A percentile compares a stretch with the other conserved stretches of the same genome.
phyloP scores from a whole-genome alignment of 2,329 filamentous ascomycete genomes.

The Tolypocladium endophyticum region DNA sequence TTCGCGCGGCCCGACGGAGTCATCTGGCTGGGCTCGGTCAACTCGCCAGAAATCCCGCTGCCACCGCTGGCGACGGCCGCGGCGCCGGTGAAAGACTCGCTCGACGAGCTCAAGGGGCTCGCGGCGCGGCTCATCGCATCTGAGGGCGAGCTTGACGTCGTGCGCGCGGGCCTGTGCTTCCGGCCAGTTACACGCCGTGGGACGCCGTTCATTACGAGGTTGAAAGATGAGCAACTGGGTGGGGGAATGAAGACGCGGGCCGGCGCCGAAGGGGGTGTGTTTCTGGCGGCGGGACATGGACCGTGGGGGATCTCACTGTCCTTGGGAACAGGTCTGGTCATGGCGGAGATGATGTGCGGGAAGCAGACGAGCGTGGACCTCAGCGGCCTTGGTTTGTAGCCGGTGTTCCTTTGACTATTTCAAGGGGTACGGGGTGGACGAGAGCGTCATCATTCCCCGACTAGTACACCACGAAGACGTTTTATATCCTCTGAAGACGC shows the following conservation, averaged over 20 bases:
- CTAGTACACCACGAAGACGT: conserved; percentile 13
- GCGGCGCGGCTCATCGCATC: conserved; percentile 36
- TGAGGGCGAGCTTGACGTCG: conserved; percentile 44
- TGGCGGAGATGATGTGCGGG: conserved; percentile 60
- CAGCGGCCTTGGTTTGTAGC: conserved; percentile 1
- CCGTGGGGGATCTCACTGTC: conserved; percentile 61
- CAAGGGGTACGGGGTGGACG: neutral
- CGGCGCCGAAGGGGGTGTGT: conserved; percentile 50
- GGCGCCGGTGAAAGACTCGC: conserved; percentile 14
- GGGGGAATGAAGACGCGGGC: conserved; percentile 28
- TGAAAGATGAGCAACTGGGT: conserved; percentile 47
- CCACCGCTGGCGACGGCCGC: conserved; percentile 30
- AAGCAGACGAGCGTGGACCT: conserved; percentile 49
- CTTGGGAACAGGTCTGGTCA: conserved; percentile 58
- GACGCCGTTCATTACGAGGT: conserved; percentile 48
- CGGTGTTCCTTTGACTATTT: neutral
- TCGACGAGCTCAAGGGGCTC: conserved; percentile 38
- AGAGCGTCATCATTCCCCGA: neutral
- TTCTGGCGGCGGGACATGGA: conserved; percentile 61
- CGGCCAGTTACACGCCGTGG: conserved; percentile 57
- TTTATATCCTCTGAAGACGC: conserved; percentile 26
- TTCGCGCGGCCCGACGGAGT: conserved; percentile 57
- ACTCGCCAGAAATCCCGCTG: conserved; percentile 48
- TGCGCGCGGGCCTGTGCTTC: conserved; percentile 61
- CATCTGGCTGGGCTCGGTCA: conserved; percentile 65